Percentiles rank a stretch among this genome's conserved stretches.
phyloP scores from a whole-genome alignment of 1,284 basidiomycete species.

The Blastosporella zonata region DNA sequence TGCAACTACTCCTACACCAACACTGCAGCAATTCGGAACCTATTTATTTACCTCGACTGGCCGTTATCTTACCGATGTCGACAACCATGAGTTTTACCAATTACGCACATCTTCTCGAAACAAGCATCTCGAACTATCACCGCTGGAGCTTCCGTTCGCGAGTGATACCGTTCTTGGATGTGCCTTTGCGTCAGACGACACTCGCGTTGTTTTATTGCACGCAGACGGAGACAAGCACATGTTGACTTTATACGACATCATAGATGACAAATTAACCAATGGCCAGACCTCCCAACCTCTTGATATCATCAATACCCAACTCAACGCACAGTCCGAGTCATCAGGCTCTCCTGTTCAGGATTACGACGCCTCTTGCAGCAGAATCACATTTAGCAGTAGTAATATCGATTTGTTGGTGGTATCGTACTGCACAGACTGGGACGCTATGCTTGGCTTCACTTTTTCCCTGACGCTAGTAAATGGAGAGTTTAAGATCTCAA shows the following conservation, averaged over 20 bases:
- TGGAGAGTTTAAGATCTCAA: not conserved
- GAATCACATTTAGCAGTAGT: not conserved
- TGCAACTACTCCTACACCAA: not conserved
- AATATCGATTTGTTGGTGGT: not conserved
- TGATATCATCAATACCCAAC: not conserved
- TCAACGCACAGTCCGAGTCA: not conserved
- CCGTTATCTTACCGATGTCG: not conserved
- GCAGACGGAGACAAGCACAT: not conserved
- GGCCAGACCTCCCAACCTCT: not conserved
- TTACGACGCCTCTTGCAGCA: not conserved
- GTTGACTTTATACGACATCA: constrained; percentile 1
- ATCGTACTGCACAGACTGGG: not conserved
- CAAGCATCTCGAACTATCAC: not conserved
- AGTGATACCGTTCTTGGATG: not conserved
- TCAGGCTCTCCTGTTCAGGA: not conserved
- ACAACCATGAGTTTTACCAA: not conserved
- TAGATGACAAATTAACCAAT: not conserved
- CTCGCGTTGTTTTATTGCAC: not conserved
- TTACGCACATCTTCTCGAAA: not conserved
- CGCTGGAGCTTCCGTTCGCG: not conserved
- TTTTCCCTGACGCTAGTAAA: not conserved
- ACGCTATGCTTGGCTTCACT: not conserved
- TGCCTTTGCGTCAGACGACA: not conserved
- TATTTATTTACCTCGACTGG: not conserved
- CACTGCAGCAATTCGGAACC: not conserved